Evolutionary conservation across 129 eudicot species (phyloP), one percentile per base, ranked within the genome.

Genomic region (Chrysanthemum lavandulifolium): DNA sequence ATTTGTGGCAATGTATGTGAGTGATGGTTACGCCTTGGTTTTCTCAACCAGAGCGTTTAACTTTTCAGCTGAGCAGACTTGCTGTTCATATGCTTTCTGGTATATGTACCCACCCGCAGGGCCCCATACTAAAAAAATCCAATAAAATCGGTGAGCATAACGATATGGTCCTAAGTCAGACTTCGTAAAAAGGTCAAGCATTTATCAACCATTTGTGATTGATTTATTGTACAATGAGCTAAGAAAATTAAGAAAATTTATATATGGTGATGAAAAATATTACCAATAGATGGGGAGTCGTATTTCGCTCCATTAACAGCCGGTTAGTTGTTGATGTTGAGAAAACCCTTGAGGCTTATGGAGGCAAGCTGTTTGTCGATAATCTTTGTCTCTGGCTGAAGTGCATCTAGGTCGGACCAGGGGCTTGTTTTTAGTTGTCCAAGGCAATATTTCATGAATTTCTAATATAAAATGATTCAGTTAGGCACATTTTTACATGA

Each of bases 321-420:
- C 10, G 98, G 98, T 76, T 93, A 97, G 84, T 97, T 93, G 79
- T 93, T 93, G 72, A 89, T 84, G 55, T 92, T 84, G 77, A 93
- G 92, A 65, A 89, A 87, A 14, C 96, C 98, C 29, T 93, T 93
- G 71, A 56, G 57, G 61, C 89, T 93, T 9, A 89, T 84, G n/a
- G 68, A 76, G 55, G 85, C 88, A 15, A 93, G 87, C 69, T 84
- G 81, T 56, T 89, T 90, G 23, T 87, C 79, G 18, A 93, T 93
- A 79, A 89, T 93, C 82, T 84, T 87, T 58, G 97, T 93, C 82
- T 93, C 96, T 65, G 98, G 92, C 80, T 89, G 95, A 82, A 93
- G 97, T 60, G 87, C 92, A 65, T 87, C 98, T 36, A 93, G 75
- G 69, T 93, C 98, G 40, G 97, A 93, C 98, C 98, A 93, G 0